phyloP scores from a whole-genome alignment of 2,329 filamentous ascomycete species.

The Apiospora hydei region DNA sequence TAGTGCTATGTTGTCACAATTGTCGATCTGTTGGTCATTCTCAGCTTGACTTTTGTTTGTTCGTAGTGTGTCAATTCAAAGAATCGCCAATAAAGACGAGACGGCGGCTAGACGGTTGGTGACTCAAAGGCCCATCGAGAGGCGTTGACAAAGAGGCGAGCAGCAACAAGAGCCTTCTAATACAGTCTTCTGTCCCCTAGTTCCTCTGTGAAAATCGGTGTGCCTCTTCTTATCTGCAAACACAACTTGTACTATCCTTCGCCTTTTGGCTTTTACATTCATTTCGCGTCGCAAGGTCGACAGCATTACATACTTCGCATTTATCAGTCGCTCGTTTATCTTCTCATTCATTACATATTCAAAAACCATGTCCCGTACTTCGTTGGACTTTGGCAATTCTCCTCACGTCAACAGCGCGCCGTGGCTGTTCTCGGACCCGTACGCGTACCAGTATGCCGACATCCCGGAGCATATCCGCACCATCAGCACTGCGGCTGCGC shows the following conservation, averaged over 20 bases:
- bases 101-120: background rate
- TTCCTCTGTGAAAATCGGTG: background rate
- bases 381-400: background rate
- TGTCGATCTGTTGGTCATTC: background rate
- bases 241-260: background rate
- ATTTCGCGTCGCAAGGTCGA: background rate
- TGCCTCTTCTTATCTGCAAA: background rate
- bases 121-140: background rate
- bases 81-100: background rate
- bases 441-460: constrained; percentile 10
- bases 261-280: background rate
- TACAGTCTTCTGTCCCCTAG: background rate
- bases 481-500: background rate
- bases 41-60: background rate
- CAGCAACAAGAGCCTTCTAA: background rate
- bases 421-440: background rate
- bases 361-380: background rate
- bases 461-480: background rate
- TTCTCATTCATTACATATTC: no score
- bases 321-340: background rate
- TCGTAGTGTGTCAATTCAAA: background rate
- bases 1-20: background rate
- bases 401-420: background rate
- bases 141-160: background rate
- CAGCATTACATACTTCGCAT: background rate